Percentiles rank a stretch among this genome's conserved stretches.
These are phyloP conservation scores for Aphanoascus verrucosus DNA, from an alignment of 2,329 filamentous ascomycete genomes.

Conservation along the genomic window DNA sequence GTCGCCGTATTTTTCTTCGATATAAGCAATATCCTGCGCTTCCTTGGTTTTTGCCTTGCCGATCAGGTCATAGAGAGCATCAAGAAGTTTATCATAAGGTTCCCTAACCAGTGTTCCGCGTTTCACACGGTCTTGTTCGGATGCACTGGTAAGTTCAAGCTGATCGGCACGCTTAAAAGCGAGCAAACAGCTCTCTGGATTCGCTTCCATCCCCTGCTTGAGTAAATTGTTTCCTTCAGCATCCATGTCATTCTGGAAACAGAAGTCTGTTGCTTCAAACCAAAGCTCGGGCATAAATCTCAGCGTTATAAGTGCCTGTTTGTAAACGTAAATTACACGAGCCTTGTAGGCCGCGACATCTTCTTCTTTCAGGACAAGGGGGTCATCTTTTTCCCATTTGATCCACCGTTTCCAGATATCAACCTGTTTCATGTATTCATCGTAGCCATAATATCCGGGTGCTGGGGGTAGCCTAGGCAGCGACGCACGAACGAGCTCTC, in stretches of 20 bases:
- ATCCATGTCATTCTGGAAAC: conserved; percentile 63
- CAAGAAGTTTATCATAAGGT: conserved; percentile 71
- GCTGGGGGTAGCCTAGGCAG: conserved; percentile 73
- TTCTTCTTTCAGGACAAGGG: conserved; percentile 72
- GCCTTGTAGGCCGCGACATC: conserved; percentile 64
- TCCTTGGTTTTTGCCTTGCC: conserved; percentile 59
- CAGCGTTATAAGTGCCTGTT: conserved; percentile 83
- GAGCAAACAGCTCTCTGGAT: conserved; percentile 84
- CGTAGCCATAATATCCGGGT: conserved; percentile 73
- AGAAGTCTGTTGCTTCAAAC: conserved; percentile 91
- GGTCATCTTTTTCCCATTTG: conserved; percentile 87
- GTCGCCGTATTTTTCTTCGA: conserved; percentile 45
- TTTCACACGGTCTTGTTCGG: conserved; percentile 57
- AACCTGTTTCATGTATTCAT: conserved; percentile 74
- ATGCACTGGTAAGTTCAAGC: conserved; percentile 65
- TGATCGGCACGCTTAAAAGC: conserved; percentile 83
- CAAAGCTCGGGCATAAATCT: conserved; percentile 94
- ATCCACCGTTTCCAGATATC: conserved; percentile 91
- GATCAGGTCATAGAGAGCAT: conserved; percentile 78
- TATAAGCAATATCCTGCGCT: conserved; percentile 47
- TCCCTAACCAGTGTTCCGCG: conserved; percentile 65
- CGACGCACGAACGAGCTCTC: conserved; percentile 63
- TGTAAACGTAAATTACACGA: conserved; percentile 81
- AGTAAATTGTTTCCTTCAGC: conserved; percentile 69
- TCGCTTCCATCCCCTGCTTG: conserved; percentile 70